Evolutionary conservation across 805 yeast genomes (phyloP).

Genomic region (Lachancea lanzarotensis): DNA sequence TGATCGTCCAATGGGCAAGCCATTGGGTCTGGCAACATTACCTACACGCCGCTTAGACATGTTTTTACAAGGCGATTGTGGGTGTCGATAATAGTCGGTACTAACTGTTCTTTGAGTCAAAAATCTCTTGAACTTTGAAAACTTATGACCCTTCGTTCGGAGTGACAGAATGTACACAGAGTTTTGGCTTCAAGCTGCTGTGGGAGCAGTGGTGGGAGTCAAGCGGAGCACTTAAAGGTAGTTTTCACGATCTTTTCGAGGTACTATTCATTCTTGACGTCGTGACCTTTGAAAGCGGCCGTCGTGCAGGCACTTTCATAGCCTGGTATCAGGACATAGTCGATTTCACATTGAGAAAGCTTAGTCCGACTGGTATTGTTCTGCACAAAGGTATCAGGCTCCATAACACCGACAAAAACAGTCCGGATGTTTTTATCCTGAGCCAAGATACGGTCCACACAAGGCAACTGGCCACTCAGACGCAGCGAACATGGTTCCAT

Average conservation of each 20-base stretch:
- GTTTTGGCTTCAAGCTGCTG: no score
- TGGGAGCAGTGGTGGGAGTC: no score
- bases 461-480: slow-evolving; percentile 84
- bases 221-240: no score
- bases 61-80: neutral
- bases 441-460: slow-evolving; percentile 69
- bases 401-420: slow-evolving; percentile 86
- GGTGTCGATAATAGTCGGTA: no score
- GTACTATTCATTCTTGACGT: neutral
- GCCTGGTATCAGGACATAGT: slow-evolving; percentile 77
- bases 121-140: neutral
- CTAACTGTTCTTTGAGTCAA: neutral
- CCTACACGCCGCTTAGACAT: slow-evolving; percentile 24
- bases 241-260: no score
- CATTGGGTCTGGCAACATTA: slow-evolving; percentile 12
- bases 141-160: neutral
- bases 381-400: slow-evolving; percentile 84
- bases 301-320: slow-evolving; percentile 61
- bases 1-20: slow-evolving; percentile 21
- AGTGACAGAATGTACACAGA: no score
- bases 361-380: slow-evolving; percentile 58
- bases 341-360: slow-evolving; percentile 52
- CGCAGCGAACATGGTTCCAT: slow-evolving; percentile 96
- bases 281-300: slow-evolving; percentile 72
- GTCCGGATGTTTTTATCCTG: slow-evolving; percentile 47